A percentile compares a stretch with the other conserved stretches of the same genome.
Conservation (phyloP, 2,329 filamentous ascomycete species). For the Cladorrhinum sp. region DNA sequence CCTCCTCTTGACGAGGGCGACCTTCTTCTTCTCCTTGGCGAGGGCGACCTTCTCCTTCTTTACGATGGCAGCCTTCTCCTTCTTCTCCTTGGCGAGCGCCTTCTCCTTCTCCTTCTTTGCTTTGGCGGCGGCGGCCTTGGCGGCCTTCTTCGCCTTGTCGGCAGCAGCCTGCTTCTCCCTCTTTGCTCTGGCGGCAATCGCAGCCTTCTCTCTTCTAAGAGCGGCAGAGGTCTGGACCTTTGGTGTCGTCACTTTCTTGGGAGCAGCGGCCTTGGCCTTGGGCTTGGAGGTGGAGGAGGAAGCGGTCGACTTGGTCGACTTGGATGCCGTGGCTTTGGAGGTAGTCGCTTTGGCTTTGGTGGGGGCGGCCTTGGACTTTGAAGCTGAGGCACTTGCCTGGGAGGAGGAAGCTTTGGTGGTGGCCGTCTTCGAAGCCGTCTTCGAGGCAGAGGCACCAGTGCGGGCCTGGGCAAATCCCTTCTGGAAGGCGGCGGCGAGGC, state of each 20-base stretch:
- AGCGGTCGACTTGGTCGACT: no score
- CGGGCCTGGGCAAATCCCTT: constrained; percentile 23
- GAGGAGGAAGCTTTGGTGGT: not conserved
- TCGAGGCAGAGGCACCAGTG: constrained; percentile 26
- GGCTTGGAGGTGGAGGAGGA: constrained; percentile 23
- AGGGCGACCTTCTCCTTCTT: constrained; percentile 32
- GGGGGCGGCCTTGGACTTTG: constrained; percentile 1
- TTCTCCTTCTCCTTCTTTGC: constrained; percentile 1
- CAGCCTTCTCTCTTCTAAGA: not conserved
- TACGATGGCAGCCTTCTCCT: constrained; percentile 15
- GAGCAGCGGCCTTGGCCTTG: constrained; percentile 21
- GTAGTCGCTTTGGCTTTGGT: constrained; percentile 4
- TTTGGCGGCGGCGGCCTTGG: constrained; percentile 20
- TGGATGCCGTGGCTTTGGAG: constrained; percentile 22
- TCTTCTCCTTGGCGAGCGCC: constrained; percentile 29
- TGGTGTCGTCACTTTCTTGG: constrained; percentile 18
- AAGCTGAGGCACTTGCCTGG: not conserved
- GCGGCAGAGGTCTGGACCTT: not conserved
- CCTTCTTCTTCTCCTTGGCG: constrained; percentile 25
- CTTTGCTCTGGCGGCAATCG: not conserved
- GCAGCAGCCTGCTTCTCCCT: not conserved
- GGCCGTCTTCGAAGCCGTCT: constrained; percentile 1
- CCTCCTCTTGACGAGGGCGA: not conserved
- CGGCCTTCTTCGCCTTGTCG: constrained; percentile 29
- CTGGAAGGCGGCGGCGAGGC: constrained; percentile 16